phyloP scores from a whole-genome alignment of 306 rosid genomes.

The Elaeagnus macrophylla region DNA sequence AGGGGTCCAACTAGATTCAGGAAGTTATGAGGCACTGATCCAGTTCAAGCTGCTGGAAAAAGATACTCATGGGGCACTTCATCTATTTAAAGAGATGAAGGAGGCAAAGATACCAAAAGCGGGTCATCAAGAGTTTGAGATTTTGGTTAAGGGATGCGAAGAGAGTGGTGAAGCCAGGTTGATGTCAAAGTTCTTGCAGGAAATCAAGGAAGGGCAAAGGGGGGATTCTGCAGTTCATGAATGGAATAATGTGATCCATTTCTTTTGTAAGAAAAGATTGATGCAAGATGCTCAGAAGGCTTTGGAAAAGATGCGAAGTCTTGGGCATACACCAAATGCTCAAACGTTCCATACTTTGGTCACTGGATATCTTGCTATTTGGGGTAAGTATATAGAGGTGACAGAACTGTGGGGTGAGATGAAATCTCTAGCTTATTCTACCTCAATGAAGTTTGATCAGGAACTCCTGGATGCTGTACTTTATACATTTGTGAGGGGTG shows the following conservation, averaged over 20 bases:
- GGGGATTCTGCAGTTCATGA: conserved; percentile 69
- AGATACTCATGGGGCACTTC: conserved; percentile 69
- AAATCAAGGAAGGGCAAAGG: conserved; percentile 72
- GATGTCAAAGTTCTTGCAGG: conserved; percentile 60
- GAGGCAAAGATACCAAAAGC: conserved; percentile 56
- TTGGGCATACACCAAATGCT: conserved; percentile 68
- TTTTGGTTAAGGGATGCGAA: conserved; percentile 31
- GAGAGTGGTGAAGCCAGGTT: conserved; percentile 42
- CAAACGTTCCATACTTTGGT: conserved; percentile 85
- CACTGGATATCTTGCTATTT: conserved; percentile 77
- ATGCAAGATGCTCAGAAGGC: conserved; percentile 87
- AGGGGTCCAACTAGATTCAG: conserved; percentile 77
- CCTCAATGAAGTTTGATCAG: conserved; percentile 78
- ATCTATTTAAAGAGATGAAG: conserved; percentile 69
- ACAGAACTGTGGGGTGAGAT: conserved; percentile 90
- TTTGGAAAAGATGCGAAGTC: conserved; percentile 74
- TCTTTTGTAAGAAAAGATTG: conserved; percentile 65
- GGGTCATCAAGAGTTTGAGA: conserved; percentile 35
- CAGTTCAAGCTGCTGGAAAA: conserved; percentile 61
- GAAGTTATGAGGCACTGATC: conserved; percentile 67
- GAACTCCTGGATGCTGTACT: conserved; percentile 85
- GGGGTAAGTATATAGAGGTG: conserved; percentile 78
- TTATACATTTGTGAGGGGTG: conserved; percentile 80
- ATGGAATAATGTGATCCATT: conserved; percentile 83
- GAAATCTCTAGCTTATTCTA: conserved; percentile 61